These are phyloP conservation scores for Picea sitchensis DNA, from an alignment of 75 land plant genomes.

Conservation along the genomic window DNA sequence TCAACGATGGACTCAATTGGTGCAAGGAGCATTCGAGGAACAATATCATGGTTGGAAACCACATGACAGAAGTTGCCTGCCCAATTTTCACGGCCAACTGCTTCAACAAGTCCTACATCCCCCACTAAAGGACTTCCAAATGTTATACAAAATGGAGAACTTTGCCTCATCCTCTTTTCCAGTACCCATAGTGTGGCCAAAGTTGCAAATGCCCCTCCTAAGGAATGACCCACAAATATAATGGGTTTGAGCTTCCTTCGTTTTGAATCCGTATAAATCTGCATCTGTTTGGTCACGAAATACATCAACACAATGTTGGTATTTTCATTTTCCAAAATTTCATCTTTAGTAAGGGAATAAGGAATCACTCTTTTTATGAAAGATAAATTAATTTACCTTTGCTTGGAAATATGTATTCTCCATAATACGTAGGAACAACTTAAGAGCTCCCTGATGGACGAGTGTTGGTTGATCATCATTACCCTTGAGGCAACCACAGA, in stretches of 20 bases:
- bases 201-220: conserved; percentile 52
- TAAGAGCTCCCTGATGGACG: background rate
- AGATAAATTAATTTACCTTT: background rate
- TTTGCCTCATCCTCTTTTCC: conserved; percentile 4
- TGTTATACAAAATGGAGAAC: conserved; percentile 41
- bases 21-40: conserved; percentile 53
- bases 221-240: conserved; percentile 68
- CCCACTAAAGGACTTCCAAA: conserved; percentile 70
- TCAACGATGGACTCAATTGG: conserved; percentile 34
- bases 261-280: background rate
- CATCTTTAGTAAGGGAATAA: background rate
- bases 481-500: background rate
- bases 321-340: no score
- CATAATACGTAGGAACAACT: background rate
- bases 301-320: background rate
- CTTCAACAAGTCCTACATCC: conserved; percentile 35
- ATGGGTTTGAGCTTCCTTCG: conserved; percentile 4
- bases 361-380: background rate
- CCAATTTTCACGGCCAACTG: conserved; percentile 54
- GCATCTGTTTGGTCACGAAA: background rate
- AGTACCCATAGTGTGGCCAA: conserved; percentile 57
- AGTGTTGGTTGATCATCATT: background rate
- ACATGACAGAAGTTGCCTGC: conserved; percentile 34
- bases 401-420: background rate
- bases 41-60: conserved; percentile 42